Evolutionary conservation across 163 green algal species (phyloP).

Genomic region (Volvox carteri): DNA sequence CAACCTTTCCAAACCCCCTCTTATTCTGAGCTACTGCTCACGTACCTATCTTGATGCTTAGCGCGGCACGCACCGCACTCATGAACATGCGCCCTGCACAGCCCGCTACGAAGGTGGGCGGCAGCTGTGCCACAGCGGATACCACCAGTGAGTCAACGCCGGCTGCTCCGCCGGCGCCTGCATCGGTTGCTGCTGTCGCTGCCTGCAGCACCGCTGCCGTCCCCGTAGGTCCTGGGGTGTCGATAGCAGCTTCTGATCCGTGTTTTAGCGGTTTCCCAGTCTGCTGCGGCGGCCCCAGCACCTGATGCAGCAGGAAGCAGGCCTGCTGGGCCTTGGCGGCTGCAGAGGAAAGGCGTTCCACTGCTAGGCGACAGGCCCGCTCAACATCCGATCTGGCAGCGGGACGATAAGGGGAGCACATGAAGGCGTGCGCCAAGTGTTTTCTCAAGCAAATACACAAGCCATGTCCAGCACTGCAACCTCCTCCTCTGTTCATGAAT

Average conservation of each 20-base stretch:
- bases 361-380: constrained; percentile 44
- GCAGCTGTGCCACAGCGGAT: constrained; percentile 22
- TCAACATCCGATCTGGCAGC: constrained; percentile 37
- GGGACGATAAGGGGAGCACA: too few relatives aligned
- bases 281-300: background rate
- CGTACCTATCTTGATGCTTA: constrained; percentile 31
- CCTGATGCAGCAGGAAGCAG: constrained; percentile 50
- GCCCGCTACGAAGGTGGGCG: constrained; percentile 48
- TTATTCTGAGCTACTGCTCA: too few relatives aligned
- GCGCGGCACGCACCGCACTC: constrained; percentile 24
- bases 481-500: too few relatives aligned
- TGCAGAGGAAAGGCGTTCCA: constrained; percentile 32
- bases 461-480: too few relatives aligned
- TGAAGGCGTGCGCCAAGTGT: too few relatives aligned
- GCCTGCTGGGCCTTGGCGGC: constrained; percentile 38
- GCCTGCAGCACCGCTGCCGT: background rate
- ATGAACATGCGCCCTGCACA: constrained; percentile 42
- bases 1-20: too few relatives aligned
- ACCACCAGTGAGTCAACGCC: constrained; percentile 41
- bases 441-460: too few relatives aligned
- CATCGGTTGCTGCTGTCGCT: background rate
- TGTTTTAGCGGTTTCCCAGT: background rate
- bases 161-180: background rate
- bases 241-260: background rate
- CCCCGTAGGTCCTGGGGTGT: too few relatives aligned